Evolutionary conservation across 257 asterid species (phyloP).

Genomic region (Solanum ossicruentum): DNA sequence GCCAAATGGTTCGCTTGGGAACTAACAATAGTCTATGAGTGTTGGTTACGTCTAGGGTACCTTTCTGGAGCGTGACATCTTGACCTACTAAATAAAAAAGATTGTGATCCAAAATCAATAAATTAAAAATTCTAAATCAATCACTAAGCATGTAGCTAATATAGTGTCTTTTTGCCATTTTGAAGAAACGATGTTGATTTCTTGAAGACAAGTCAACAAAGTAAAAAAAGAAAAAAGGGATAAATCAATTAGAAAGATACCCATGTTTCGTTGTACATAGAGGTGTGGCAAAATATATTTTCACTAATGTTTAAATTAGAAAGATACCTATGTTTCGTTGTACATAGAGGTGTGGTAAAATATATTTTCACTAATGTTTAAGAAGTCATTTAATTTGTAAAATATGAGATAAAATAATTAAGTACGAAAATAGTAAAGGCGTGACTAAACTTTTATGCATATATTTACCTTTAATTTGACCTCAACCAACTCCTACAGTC

Average conservation of each 20-base stretch:
- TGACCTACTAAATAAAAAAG: neutral
- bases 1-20: too few relatives aligned
- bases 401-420: neutral
- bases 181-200: neutral
- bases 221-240: neutral
- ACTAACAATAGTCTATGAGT: too few relatives aligned
- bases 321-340: neutral
- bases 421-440: neutral
- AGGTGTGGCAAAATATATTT: neutral
- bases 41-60: too few relatives aligned
- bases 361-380: neutral
- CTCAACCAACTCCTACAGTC: neutral
- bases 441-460: neutral
- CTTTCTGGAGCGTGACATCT: too few relatives aligned
- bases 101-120: neutral
- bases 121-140: neutral
- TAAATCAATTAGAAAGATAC: neutral
- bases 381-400: neutral
- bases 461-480: neutral
- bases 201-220: neutral
- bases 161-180: neutral
- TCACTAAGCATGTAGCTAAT: too few relatives aligned
- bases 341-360: neutral
- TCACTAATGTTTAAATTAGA: neutral
- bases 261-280: neutral